Evolutionary conservation across 306 rosid species (phyloP), one percentile per base, ranked within the genome.

Genomic region (Boehmeria nivea): DNA sequence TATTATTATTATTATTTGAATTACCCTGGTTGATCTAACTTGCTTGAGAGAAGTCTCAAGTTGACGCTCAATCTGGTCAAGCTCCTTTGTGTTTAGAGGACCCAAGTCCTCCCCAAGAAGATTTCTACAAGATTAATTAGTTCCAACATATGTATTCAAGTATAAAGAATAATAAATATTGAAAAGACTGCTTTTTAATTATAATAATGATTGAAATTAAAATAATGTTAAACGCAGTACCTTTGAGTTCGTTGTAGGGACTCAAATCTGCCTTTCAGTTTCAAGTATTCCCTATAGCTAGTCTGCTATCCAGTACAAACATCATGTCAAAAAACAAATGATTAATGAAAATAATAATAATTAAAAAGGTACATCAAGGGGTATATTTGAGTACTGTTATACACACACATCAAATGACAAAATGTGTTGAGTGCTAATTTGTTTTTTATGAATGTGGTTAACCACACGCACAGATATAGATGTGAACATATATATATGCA

Each of bases 71-170:
- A 91, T 90, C 85, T 87, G 94, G 74, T 91, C 99, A 27, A 91
- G 95, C 21, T 91, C 99, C 66, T 81, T 87, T 42, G 93, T 76
- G 72, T 78, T 83, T 54, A 91, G 68, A 11, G 89, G 96, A 50
- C 96, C 96, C 74, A 91, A 69, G 27, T 91, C 96, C 61, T 91
- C 99, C 22, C 99, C 99, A 5, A 91, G 89, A 69, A 87, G 95
- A 67, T 91, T 84, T 70, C 99, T 91, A 69, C 70, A 65, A 6
- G 36, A 31, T 31, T 31, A 31, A 31, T 31, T 31, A 4, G 23
- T 8, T 34, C 43, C 44, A 6, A 2, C 53, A 17, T 14, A 43
- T 43, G 20, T 14, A 17, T 14, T 43, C 13, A 43, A 14, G 2
- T 6, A 43, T 9, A 19, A 21, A 18, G 3, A 21, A 6, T 8